A percentile compares a stretch with the other conserved stretches of the same genome.
These are phyloP conservation scores for Pseudogymnoascus sp. DNA, from an alignment of 2,329 filamentous ascomycete species.

Conservation along the genomic window DNA sequence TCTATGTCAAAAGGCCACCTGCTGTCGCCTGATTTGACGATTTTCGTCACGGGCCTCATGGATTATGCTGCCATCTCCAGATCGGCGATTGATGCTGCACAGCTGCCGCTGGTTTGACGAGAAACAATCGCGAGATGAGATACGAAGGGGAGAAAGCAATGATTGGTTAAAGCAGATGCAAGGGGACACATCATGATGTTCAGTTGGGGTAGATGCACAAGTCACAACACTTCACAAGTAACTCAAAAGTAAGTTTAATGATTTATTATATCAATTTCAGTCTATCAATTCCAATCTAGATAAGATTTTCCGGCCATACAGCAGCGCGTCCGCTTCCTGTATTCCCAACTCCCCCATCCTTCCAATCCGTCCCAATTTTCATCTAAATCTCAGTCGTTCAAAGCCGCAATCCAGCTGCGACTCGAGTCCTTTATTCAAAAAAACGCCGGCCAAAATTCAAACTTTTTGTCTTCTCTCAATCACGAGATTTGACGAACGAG, in stretches of 20 bases:
- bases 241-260: neutral
- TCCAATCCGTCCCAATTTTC: neutral
- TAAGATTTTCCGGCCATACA: constrained; percentile 1
- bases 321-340: constrained; percentile 2
- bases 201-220: neutral
- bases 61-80: neutral
- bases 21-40: neutral
- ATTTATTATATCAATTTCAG: neutral
- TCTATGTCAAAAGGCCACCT: neutral
- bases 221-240: neutral
- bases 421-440: neutral
- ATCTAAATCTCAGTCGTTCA: neutral
- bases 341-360: constrained; percentile 4
- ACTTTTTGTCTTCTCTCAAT: constrained; percentile 1
- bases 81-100: neutral
- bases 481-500: neutral
- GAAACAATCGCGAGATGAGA: no score
- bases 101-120: neutral
- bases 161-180: neutral
- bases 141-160: neutral
- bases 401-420: neutral
- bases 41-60: neutral
- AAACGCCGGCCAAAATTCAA: constrained; percentile 6
- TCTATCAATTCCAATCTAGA: neutral
- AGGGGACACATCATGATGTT: neutral